Base-by-base conservation (phyloP, 108 stramenopile species). In the Conticribra weissflogii region DNA sequence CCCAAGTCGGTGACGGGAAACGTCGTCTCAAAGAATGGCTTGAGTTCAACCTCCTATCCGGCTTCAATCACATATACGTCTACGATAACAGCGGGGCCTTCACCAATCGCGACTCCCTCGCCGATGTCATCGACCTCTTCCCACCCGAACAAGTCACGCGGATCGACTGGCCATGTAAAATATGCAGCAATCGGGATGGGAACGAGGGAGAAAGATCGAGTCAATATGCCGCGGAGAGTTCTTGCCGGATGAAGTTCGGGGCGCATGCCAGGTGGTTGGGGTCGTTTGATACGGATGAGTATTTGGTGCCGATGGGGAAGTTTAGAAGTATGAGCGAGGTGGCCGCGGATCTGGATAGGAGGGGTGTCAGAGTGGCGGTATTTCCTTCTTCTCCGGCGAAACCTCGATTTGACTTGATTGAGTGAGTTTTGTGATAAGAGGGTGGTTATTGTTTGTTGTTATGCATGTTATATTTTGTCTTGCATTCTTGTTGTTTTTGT, bases 1-100 rank as follows among this genome's bases (percentile, higher is more conserved):
- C 78, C 50, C 70, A 79, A 22, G 87, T 93, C 36, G 82, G 78
- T 34, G 94, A 92, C 70, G 88, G 86, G 29, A 85, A 88, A 48
- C 81, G 88, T 44, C 84, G 94, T 3, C 58, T 95, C 63, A 61
- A 83, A 74, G 91, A 95, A 65, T 95, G 94, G 94, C 61, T 95
- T 0, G 82, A 85, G 41, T 91, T 85, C 64, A 79, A 92, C 50
- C 68, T 88, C 50, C 63, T 90, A 41, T 54, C 88, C 12, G 94
- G 94, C 0, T 89, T 92, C 59, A 91, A 95, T 59, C 91, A 95
- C 53, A 76, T 95, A 33, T 93, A 90, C 60, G 71, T 95, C 3
- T 95, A 90, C 49, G 94, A 95, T 80, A 95, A 95, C 71, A 83
- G 79, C 21, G 88, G 81, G 15, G 94, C 94, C 25, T 86, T 85